Conservation (phyloP, 331 rosid genomes). For the Rhamnella rubrinervis region DNA sequence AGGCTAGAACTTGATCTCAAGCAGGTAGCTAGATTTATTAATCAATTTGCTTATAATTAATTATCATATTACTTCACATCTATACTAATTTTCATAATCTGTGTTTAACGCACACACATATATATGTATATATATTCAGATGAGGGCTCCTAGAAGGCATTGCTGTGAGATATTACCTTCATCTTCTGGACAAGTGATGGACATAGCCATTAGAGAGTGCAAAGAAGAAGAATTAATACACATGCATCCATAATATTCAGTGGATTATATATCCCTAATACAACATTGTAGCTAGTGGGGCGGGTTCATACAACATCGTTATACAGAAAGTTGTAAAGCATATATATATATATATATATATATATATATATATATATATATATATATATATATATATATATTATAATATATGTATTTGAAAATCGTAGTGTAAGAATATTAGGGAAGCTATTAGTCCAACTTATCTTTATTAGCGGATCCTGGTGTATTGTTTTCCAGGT, state of each 20-base stretch:
- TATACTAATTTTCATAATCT: neutral
- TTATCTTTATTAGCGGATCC: neutral
- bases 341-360: no score
- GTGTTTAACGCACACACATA: neutral
- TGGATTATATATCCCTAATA: neutral
- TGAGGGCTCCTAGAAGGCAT: constrained; percentile 93
- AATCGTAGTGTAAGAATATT: neutral
- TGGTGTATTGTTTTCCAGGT: no score
- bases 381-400: neutral
- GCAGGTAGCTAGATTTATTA: constrained; percentile 45
- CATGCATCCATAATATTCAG: constrained; percentile 38
- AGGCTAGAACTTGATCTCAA: constrained; percentile 57
- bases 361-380: no score
- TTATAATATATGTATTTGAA: no score
- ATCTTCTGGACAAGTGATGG: constrained; percentile 37
- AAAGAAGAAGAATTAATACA: constrained; percentile 58
- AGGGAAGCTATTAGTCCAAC: neutral
- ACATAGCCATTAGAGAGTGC: constrained; percentile 79
- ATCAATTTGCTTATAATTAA: neutral
- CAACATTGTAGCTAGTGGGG: neutral
- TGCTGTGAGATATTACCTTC: constrained; percentile 72
- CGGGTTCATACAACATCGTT: neutral
- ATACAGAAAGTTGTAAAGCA: neutral
- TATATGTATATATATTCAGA: constrained; percentile 38
- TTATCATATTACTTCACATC: neutral